These are phyloP conservation scores for Serendipita indica DNA, from an alignment of 768 basidiomycete genomes.

Conservation along the genomic window DNA sequence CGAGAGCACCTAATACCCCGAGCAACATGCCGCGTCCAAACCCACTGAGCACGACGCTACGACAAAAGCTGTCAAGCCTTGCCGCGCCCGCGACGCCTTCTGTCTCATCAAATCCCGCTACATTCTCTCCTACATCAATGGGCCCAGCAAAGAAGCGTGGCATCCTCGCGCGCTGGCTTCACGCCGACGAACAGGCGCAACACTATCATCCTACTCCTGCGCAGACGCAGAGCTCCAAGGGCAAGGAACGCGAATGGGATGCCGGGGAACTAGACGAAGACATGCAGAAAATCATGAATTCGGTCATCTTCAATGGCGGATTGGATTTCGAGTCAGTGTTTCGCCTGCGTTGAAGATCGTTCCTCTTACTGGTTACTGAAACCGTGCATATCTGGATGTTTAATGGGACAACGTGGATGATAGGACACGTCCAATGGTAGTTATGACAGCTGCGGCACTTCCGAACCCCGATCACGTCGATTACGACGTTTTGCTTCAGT, in stretches of 20 bases:
- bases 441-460: conserved; percentile 66
- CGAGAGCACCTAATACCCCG: not conserved
- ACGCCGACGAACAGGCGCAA: not conserved
- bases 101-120: not conserved
- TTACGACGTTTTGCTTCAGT: conserved; percentile 66
- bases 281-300: conserved; percentile 50
- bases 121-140: conserved; percentile 6
- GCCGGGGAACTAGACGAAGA: conserved; percentile 22
- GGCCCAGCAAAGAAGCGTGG: conserved; percentile 4
- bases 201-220: not conserved
- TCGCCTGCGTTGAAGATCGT: conserved; percentile 4
- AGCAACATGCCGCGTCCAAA: not conserved
- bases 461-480: conserved; percentile 64
- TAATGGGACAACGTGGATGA: not conserved
- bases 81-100: conserved; percentile 1
- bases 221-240: not conserved
- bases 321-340: conserved; percentile 71
- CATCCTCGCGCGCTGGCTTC: conserved; percentile 4
- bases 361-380: not conserved
- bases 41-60: conserved; percentile 1
- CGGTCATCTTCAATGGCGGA: conserved; percentile 76
- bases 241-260: conserved; percentile 9
- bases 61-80: conserved; percentile 8
- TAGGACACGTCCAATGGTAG: conserved; percentile 80
- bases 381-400: not conserved